Conservation (phyloP, 305 asterid genomes). For the Ilex paraguariensis region DNA sequence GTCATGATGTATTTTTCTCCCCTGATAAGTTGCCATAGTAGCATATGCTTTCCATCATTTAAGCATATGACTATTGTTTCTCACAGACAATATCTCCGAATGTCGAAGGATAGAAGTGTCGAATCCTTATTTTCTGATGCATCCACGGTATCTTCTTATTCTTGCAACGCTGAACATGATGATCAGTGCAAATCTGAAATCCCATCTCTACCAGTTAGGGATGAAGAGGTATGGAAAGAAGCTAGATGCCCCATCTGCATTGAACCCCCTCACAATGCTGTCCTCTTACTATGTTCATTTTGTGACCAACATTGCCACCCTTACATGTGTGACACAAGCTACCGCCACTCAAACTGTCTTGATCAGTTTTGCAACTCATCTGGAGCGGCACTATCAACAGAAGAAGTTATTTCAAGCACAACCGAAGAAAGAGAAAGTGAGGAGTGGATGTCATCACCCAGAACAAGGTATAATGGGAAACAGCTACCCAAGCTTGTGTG, state of each 20-base stretch:
- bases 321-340: constrained; percentile 76
- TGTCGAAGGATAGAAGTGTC: constrained; percentile 74
- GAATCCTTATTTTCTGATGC: constrained; percentile 31
- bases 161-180: constrained; percentile 35
- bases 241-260: constrained; percentile 70
- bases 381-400: constrained; percentile 16
- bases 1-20: neutral
- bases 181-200: constrained; percentile 17
- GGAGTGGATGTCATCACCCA: neutral
- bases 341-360: constrained; percentile 75
- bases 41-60: too few species aligned
- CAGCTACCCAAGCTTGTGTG: too few species aligned
- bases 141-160: constrained; percentile 52
- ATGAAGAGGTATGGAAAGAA: constrained; percentile 66
- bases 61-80: too few species aligned
- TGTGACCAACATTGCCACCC: constrained; percentile 67
- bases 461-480: too few species aligned
- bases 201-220: constrained; percentile 29
- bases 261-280: constrained; percentile 82
- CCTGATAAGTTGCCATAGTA: neutral
- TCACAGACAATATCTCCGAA: constrained; percentile 6
- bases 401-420: constrained; percentile 4
- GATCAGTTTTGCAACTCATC: constrained; percentile 60
- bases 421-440: constrained; percentile 7
- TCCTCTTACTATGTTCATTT: constrained; percentile 60